Evolutionary conservation across 805 yeast species (phyloP).

Genomic region (Saccharomycopsis sp.): DNA sequence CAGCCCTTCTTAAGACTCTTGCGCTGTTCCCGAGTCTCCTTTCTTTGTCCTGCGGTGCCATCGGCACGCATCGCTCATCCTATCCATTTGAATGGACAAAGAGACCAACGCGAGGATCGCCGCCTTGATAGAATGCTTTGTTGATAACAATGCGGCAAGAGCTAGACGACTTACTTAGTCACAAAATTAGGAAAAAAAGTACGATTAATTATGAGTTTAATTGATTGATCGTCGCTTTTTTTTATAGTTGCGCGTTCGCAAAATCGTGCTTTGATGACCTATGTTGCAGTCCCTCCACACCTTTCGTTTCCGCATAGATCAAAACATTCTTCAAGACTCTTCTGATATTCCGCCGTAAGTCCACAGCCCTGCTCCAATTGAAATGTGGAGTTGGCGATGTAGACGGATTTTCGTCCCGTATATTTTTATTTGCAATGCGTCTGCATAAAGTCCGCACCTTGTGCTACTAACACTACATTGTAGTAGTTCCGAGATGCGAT

Average conservation of each 20-base stretch:
- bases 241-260: too few relatives aligned
- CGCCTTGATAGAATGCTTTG: not conserved
- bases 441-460: too few relatives aligned
- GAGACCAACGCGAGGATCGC: not conserved
- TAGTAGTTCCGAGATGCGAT: too few relatives aligned
- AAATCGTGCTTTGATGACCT: not conserved
- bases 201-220: not conserved
- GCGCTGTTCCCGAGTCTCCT: not conserved
- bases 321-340: too few relatives aligned
- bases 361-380: too few relatives aligned
- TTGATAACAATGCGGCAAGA: not conserved
- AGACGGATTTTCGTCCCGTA: not conserved
- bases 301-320: not conserved
- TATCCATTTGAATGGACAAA: not conserved
- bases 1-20: not conserved
- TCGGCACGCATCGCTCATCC: not conserved
- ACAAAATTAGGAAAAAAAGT: not conserved
- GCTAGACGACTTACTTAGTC: not conserved
- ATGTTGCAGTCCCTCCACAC: not conserved
- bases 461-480: too few relatives aligned
- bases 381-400: too few relatives aligned
- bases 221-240: not conserved
- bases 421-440: too few relatives aligned
- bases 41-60: not conserved
- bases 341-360: too few relatives aligned